Evolutionary conservation across 2,329 filamentous ascomycete genomes (phyloP), one percentile per base, ranked within the genome.

Genomic region (Blumeria hordei): DNA sequence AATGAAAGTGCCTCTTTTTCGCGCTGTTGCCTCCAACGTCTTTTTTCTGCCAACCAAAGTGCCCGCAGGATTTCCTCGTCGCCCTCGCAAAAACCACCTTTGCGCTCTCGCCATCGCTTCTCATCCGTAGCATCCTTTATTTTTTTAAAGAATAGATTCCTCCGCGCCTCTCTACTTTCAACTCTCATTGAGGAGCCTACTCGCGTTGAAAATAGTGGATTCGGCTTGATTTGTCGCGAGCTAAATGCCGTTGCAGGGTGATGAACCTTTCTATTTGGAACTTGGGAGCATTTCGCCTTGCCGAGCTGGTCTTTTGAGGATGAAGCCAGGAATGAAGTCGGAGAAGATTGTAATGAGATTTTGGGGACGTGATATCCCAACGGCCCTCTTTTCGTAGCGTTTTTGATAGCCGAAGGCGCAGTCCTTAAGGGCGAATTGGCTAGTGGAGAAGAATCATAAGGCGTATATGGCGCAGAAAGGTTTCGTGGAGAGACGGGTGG

Each of bases 81-180:
- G 2, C 80, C 77, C 34, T 53, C 21, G 21, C 45, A 47, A 33
- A 18, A n/a, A 32, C 79, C 78, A 11, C 14, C 14, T 18, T 39
- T 55, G 59, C 80, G 70, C 54, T 73, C 70, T 61, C 75, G 71
- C 73, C 78, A 82, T 21, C 69, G 68, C 61, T 70, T 74, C 33
- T 83, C 76, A 44, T 82, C 77, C 2, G 72, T 69, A 43, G 75
- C 73, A 61, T 78, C 74, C 57, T 77, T 71, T 16, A 83, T 78
- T 54, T 74, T 83, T 63, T 79, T 77, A 57, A 90, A 68, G 61
- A 90, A 90, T 55, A 83, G 69, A 35, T 76, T 75, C 50, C 84
- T 71, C 56, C 85, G 70, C 55, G 74, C 71, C 63, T 85, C 80
- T 55, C 79, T 76, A 0, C 72, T 71, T 63, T 87, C 76, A 54